Percentiles rank a stretch among this genome's conserved stretches.
phyloP scores from a whole-genome alignment of 257 asterid species.

The Fraxinus excelsior region DNA sequence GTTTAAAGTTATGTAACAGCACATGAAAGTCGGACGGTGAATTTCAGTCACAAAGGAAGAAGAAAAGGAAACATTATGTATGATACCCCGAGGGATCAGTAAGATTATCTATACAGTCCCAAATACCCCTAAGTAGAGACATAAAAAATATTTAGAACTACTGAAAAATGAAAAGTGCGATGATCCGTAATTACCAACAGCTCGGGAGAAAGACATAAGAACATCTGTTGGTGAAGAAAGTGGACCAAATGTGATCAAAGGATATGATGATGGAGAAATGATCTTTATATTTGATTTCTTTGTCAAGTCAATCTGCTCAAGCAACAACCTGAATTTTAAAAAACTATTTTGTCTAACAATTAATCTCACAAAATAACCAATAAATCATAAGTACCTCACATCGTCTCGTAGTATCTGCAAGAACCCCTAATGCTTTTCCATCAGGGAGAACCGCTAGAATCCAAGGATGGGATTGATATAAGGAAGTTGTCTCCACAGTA shows the following conservation, averaged over 20 bases:
- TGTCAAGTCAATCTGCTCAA: constrained; percentile 79
- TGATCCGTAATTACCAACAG: constrained; percentile 59
- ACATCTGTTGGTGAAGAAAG: constrained; percentile 87
- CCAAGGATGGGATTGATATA: constrained; percentile 99
- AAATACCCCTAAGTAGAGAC: constrained; percentile 16
- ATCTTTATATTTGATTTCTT: constrained; percentile 62
- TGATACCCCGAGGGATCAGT: background rate
- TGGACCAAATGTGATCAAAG: constrained; percentile 87
- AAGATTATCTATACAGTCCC: background rate
- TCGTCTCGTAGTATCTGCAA: constrained; percentile 89
- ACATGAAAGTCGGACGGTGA: background rate
- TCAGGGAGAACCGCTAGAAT: constrained; percentile 80
- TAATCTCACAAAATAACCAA: constrained; percentile 12
- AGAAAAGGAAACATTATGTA: background rate
- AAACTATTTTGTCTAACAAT: constrained; percentile 11
- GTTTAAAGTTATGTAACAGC: background rate
- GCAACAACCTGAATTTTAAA: constrained; percentile 21
- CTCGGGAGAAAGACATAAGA: constrained; percentile 73
- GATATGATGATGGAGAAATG: constrained; percentile 60
- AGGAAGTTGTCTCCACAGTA: constrained; percentile 83
- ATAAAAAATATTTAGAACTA: background rate
- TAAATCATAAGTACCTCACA: constrained; percentile 68
- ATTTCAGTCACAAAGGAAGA: background rate
- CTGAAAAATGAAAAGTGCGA: constrained; percentile 8
- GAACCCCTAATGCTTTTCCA: constrained; percentile 89